A percentile compares a stretch with the other conserved stretches of the same genome.
These are phyloP conservation scores for Pyrrhoderma noxium DNA, from an alignment of 1,284 basidiomycete genomes.

Conservation along the genomic window DNA sequence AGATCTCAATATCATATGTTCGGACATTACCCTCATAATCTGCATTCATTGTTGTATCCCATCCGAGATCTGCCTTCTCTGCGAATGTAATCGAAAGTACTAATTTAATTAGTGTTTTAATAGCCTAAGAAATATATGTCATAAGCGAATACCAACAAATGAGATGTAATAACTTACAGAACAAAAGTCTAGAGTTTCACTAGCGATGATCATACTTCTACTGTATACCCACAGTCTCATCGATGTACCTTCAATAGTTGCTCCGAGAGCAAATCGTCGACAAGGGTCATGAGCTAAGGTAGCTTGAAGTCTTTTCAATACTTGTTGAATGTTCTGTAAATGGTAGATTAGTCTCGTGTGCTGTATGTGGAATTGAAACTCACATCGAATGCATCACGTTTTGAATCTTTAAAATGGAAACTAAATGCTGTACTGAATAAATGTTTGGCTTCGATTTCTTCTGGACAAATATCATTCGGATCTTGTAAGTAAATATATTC, in stretches of 20 bases:
- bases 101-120: not conserved
- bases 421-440: too few species aligned
- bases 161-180: not conserved
- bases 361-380: too few species aligned
- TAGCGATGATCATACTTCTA: not conserved
- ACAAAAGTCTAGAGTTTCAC: not conserved
- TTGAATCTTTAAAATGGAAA: too few species aligned
- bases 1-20: not conserved
- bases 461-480: too few species aligned
- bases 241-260: not conserved
- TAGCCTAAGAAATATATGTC: not conserved
- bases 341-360: too few species aligned
- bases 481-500: too few species aligned
- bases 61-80: conserved; percentile 1
- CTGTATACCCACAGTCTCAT: not conserved
- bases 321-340: not conserved
- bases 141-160: not conserved
- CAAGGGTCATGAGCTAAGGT: not conserved
- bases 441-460: too few species aligned
- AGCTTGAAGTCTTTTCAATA: conserved; percentile 8
- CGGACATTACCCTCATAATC: not conserved
- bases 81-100: conserved; percentile 1
- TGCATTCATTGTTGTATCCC: conserved; percentile 4
- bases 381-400: too few species aligned
- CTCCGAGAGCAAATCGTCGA: not conserved